Evolutionary conservation across 164 flowering plant species (phyloP), one percentile per base, ranked within the genome.

Genomic region (Cinnamomum chago): DNA sequence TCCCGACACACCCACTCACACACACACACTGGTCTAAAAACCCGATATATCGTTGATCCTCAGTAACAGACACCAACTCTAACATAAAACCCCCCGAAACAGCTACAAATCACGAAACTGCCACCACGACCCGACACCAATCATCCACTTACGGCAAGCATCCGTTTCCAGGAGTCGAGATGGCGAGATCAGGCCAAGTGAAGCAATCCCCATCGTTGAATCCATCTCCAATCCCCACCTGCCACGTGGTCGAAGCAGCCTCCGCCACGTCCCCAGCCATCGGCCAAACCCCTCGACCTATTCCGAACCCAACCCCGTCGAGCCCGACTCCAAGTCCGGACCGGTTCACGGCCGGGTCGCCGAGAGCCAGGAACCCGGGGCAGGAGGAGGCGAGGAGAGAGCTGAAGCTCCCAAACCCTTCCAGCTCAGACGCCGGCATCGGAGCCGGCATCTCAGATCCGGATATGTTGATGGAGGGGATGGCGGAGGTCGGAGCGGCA

Each of bases 151-250:
- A 40, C 1, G 47, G 83, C 75, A 83, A 9, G 47, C 47, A 40
- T 5, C 47, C 47, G 10, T 40, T 40, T 7, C 47, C 86, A 11
- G 83, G 79, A 35, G 79, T 79, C 64, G 89, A 83, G 68, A 86
- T 83, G 6, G 87, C 85, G 62, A 86, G 88, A 28, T 86, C 87
- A 17, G 90, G 85, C 88, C 89, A 88, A 22, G 72, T 64, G 64
- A 78, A 85, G 80, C 81, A 81, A 70, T 85, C 88, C 11, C 80
- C 87, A 27, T 75, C 86, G 50, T 47, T 70, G 22, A 73, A 25
- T 12, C 50, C 79, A 2, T 68, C 76, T 24, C 66, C 71, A 22
- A 24, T 20, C 50, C 47, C 62, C 25, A 67, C 5, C 65, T 74
- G 76, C 76, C 76, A 74, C 71, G 76, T 20, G 76, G 28, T 67